Evolutionary conservation across 2,329 filamentous ascomycete species (phyloP).

Genomic region (Paecilomyces dactylethromorphus): DNA sequence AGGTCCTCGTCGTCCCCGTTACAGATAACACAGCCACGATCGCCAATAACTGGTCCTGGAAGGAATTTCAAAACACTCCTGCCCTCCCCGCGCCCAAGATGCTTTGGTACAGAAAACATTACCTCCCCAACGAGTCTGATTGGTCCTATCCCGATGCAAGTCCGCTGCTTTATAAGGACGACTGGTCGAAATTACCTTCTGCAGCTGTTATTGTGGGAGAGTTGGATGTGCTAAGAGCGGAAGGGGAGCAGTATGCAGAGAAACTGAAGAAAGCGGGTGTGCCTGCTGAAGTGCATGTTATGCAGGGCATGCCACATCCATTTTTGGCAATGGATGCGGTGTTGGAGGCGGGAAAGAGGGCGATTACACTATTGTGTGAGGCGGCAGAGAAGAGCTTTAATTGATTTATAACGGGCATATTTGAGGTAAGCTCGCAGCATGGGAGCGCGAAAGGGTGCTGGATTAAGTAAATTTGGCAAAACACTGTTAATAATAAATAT

Average conservation of each 20-base stretch:
- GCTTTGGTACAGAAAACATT: conserved; percentile 55
- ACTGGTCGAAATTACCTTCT: conserved; percentile 46
- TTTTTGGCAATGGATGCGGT: conserved; percentile 54
- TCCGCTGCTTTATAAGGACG: conserved; percentile 45
- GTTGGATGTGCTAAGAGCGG: conserved; percentile 50
- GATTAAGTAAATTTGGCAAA: too few relatives aligned
- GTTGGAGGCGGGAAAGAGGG: conserved; percentile 45
- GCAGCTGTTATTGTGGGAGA: conserved; percentile 51
- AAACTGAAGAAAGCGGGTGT: conserved; percentile 45
- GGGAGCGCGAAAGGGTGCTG: too few relatives aligned
- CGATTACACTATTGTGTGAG: conserved; percentile 43
- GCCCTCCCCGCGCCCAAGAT: conserved; percentile 52
- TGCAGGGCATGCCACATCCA: conserved; percentile 52
- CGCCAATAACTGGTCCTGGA: conserved; percentile 42
- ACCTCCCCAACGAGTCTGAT: conserved; percentile 43
- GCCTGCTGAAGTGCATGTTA: conserved; percentile 42
- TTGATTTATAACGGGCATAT: not conserved
- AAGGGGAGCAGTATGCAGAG: conserved; percentile 47
- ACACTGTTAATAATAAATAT: too few relatives aligned
- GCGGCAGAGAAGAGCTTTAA: conserved; percentile 23
- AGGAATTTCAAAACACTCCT: conserved; percentile 45
- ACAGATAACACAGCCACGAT: conserved; percentile 51
- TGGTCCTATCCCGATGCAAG: conserved; percentile 49
- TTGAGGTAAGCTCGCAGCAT: too few relatives aligned
- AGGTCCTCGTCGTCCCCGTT: conserved; percentile 53